Conservation (phyloP, 495 filamentous ascomycete species). For the Tetracladium setigerum region DNA sequence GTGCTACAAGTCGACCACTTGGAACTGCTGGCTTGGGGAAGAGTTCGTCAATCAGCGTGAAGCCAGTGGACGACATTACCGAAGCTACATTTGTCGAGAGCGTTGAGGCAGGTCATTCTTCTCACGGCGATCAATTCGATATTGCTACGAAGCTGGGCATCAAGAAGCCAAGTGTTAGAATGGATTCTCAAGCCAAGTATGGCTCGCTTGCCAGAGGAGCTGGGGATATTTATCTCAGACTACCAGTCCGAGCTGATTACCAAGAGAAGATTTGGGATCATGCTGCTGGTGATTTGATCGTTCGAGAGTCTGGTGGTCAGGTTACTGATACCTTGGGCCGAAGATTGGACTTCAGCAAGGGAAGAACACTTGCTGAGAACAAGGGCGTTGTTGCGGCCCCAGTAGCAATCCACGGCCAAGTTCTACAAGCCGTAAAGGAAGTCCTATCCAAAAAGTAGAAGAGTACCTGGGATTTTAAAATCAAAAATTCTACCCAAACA, state of each 20-base stretch:
- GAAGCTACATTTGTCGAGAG: constrained; percentile 90
- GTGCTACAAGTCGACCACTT: constrained; percentile 70
- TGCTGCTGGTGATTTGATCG: constrained; percentile 91
- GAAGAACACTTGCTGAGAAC: constrained; percentile 79
- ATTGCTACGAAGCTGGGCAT: constrained; percentile 84
- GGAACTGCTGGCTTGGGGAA: constrained; percentile 47
- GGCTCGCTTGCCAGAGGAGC: constrained; percentile 91
- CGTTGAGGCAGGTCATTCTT: constrained; percentile 85
- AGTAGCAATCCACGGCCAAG: constrained; percentile 60
- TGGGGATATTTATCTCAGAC: constrained; percentile 85
- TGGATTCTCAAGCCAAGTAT: constrained; percentile 99
- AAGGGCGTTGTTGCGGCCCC: constrained; percentile 91
- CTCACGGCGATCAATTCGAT: constrained; percentile 74
- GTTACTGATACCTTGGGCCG: constrained; percentile 82
- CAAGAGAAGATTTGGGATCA: constrained; percentile 99
- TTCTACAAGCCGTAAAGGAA: constrained; percentile 73
- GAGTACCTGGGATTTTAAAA: background rate
- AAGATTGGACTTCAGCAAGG: constrained; percentile 74
- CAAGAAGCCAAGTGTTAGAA: constrained; percentile 72
- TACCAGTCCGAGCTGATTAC: constrained; percentile 78
- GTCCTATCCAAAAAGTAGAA: constrained; percentile 47
- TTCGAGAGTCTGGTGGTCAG: constrained; percentile 85
- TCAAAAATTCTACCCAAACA: background rate
- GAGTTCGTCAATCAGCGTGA: constrained; percentile 69
- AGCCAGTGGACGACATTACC: constrained; percentile 59